phyloP scores from a whole-genome alignment of 176 grass and related monocot genomes.

The Calamus simplicifolius region DNA sequence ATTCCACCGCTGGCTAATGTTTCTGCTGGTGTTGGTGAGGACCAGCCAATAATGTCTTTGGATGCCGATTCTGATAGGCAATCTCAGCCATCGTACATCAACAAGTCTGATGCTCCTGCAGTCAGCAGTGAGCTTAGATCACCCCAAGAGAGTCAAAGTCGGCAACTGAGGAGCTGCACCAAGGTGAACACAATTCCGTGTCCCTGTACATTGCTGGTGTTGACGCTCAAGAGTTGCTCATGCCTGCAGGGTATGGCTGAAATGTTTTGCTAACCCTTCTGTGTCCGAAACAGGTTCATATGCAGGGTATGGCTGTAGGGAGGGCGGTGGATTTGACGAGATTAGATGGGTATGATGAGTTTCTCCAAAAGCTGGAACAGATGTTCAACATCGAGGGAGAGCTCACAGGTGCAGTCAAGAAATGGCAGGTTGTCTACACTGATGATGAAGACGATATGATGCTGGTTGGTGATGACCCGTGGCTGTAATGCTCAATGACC shows the following conservation, averaged over 20 bases:
- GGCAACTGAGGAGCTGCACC: constrained; percentile 84
- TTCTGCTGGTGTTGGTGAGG: neutral
- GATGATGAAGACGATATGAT: constrained; percentile 95
- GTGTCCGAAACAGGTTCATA: constrained; percentile 46
- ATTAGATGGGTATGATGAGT: constrained; percentile 47
- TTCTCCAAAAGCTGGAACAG: constrained; percentile 58
- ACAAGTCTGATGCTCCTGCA: constrained; percentile 40
- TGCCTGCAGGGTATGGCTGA: too few species aligned
- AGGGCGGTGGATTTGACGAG: constrained; percentile 86
- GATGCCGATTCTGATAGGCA: neutral
- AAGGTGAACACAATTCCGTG: constrained; percentile 42
- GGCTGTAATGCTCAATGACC: constrained; percentile 50
- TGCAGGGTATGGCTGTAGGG: constrained; percentile 91
- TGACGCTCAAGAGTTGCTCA: too few species aligned
- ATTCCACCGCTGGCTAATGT: neutral
- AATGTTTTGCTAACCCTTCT: too few species aligned
- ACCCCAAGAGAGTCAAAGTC: constrained; percentile 43
- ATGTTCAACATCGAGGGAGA: constrained; percentile 74
- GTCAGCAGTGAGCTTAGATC: constrained; percentile 27
- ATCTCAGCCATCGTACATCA: neutral
- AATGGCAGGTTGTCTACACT: constrained; percentile 68
- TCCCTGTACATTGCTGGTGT: neutral
- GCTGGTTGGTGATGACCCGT: constrained; percentile 89
- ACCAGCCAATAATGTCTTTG: neutral
- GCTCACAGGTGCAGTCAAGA: constrained; percentile 41